phyloP scores from a whole-genome alignment of 2,329 filamentous ascomycete species.

The Shiraia bambusicola region DNA sequence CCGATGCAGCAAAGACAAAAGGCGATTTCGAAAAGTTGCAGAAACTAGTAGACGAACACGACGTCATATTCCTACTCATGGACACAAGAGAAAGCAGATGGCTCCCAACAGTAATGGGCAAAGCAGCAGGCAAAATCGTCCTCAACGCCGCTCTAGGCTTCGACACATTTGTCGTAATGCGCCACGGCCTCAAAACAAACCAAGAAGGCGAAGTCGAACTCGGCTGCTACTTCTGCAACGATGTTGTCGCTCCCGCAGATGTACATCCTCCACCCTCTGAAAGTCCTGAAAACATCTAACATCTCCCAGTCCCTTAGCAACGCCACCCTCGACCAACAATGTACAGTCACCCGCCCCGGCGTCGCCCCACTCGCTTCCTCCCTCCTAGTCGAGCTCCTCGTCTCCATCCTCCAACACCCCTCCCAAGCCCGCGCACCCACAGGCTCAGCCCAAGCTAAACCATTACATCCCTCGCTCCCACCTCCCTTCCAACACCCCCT shows the following conservation, averaged over 20 bases:
- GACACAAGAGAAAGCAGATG: constrained; percentile 92
- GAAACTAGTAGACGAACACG: constrained; percentile 76
- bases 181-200: constrained; percentile 70
- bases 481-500: constrained; percentile 59
- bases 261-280: constrained; percentile 54
- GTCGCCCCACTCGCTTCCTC: constrained; percentile 91
- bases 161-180: constrained; percentile 96
- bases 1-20: constrained; percentile 68
- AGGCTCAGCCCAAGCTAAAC: constrained; percentile 10
- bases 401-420: constrained; percentile 76
- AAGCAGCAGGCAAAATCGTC: constrained; percentile 88
- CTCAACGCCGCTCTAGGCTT: constrained; percentile 96
- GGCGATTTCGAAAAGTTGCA: constrained; percentile 75
- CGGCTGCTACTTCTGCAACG: constrained; percentile 98
- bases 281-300: too few relatives aligned
- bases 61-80: constrained; percentile 95
- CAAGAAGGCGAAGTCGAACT: constrained; percentile 63
- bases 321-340: constrained; percentile 95
- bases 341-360: constrained; percentile 92
- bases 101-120: constrained; percentile 95
- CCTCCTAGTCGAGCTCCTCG: constrained; percentile 83
- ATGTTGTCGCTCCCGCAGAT: constrained; percentile 91
- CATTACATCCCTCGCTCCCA: constrained; percentile 33
- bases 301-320: constrained; percentile 79
- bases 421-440: constrained; percentile 37